Evolutionary conservation across 306 rosid genomes (phyloP).

Genomic region (Corylus americana): DNA sequence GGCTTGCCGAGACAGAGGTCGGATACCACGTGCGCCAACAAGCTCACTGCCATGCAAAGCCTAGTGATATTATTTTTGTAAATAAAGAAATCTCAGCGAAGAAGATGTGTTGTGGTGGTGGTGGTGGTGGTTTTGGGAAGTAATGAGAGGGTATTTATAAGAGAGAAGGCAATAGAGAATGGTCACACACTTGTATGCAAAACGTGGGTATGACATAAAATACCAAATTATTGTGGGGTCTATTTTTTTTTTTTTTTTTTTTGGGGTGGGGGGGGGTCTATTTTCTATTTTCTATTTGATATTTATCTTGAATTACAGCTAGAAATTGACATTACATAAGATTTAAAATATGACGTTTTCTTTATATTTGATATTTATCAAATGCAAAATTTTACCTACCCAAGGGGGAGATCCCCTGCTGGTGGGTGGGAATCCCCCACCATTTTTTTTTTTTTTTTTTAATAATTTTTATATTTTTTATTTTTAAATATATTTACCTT

Average conservation of each 20-base stretch:
- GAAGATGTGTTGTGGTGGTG: background rate
- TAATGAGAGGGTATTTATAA: background rate
- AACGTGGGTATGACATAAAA: background rate
- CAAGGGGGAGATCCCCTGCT: no score
- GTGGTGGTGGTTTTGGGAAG: background rate
- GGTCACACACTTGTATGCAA: background rate
- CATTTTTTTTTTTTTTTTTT: no score
- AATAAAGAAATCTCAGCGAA: background rate
- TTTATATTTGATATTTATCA: no score
- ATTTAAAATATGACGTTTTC: no score
- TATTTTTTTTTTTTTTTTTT: background rate
- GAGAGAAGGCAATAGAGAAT: background rate
- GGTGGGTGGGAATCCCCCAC: no score
- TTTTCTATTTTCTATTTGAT: background rate
- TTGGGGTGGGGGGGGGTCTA: no score
- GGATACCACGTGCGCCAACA: conserved; percentile 70
- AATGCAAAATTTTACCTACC: no score
- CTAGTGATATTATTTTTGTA: background rate
- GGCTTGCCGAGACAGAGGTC: conserved; percentile 99
- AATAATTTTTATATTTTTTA: no score
- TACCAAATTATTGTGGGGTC: background rate
- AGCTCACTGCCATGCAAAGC: conserved; percentile 91
- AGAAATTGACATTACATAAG: no score
- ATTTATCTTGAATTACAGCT: no score
- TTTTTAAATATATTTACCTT: no score